Base-by-base conservation (phyloP, 176 grass and related monocot species). In the Oryza meyeriana region DNA sequence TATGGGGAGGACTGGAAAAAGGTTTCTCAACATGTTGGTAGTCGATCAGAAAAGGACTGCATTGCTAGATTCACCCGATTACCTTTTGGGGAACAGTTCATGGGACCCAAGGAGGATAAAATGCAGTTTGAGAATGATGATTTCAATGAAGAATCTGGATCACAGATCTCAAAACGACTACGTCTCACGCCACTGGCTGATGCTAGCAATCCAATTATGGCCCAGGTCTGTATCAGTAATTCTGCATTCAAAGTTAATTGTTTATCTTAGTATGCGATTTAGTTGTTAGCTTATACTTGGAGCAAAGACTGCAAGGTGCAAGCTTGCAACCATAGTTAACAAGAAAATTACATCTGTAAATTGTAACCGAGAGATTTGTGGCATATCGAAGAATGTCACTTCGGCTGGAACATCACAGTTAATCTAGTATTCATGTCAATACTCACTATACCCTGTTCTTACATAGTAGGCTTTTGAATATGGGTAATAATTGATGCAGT, bases 1-100 rank as follows among this genome's bases (percentile, higher is more conserved):
- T 93, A 93, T 80, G 93, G 90, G 10, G 93, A 95, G 79, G 87
- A 99, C 63, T 99, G 96, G 93, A 99, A 93, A 83, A 99, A 93
- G 71, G 87, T 95, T 36, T 87, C 96, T 69, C 93, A 95, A 69
- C 89, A 95, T 84, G 96, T 95, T 70, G 91, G 92, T 69, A 95
- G 90, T 66, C 90, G 89, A 71, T 91, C 84, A 50, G 96, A 90
- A 55, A 95, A 93, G 83, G 96, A 99, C 44, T 99, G 96, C 71
- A 78, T 90, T 90, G 89, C 93, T 41, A 95, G 96, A 88, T 93
- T 99, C 76, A 85, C 91, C 76, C 88, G 86, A 45, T 78, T 99
- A 69, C 84, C 90, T 48, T 95, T 95, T 85, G 96, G 96, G 69
- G 96, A 99, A 85, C 96, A 99, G 65, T 99, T 99, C 82, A 85